Evolutionary conservation across 805 yeast genomes (phyloP), one percentile per base, ranked within the genome.

Genomic region (Zygotorulaspora danielsina): DNA sequence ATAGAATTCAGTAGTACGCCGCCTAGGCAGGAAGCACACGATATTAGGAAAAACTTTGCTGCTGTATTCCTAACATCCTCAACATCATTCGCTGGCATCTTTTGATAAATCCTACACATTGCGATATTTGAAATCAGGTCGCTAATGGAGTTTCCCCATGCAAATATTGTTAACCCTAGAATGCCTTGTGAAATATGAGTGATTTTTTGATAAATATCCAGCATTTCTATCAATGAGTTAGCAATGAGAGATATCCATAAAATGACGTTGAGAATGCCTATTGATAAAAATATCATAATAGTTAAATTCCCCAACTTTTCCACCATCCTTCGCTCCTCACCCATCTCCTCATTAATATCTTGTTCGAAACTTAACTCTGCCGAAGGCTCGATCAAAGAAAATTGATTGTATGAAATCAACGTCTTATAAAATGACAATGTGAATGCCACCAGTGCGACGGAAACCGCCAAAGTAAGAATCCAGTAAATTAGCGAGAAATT

Each of bases 111-210:
- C 42, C 67, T 69, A 3, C 96, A 93, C 40, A 93, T 76, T 0
- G 95, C 84, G 22, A 83, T 64, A 53, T 93, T 88, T 0, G 97
- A 82, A 2, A 93, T 78, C 36, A 90, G 67, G 56, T 93, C 99
- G 10, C 97, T 96, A 3, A 86, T 68, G 0, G 97, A 90, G 57
- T 93, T 94, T 3, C 99, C 98, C 45, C 90, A 65, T 0, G 98
- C 96, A 61, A 93, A 84, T 0, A 93, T 72, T 0, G 97, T 90
- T n/a, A 90, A 67, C 0, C 98, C 99, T 24, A 93, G 62, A 7
- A 90, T 73, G 1, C 93, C 89, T 44, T 89, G 95, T 8, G 89
- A 78, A 5, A 90, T 65, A 4, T 56, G 51, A 11, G 61, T 57
- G 2, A 58, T 36, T 6, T 39, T 34, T 45, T 63, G 67, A 40